These are phyloP conservation scores for Pythium volutum DNA, from an alignment of 352 stramenopile species.

Conservation along the genomic window DNA sequence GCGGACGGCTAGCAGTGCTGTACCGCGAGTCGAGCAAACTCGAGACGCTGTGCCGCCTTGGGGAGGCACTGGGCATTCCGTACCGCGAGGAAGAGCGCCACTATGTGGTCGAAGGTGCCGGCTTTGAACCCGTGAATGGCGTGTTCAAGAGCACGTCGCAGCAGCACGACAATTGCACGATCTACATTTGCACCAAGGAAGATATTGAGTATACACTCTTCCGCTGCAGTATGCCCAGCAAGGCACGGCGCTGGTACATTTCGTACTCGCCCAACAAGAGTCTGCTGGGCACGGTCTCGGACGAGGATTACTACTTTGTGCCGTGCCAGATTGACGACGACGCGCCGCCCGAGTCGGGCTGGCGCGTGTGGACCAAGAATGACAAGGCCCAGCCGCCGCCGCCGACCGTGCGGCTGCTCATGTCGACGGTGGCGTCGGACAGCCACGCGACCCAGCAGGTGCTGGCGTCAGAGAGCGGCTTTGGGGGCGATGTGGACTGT, in stretches of 20 bases:
- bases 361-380: slow-evolving; percentile 88
- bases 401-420: slow-evolving; percentile 65
- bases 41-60: slow-evolving; percentile 62
- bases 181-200: slow-evolving; percentile 63
- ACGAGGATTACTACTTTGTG: slow-evolving; percentile 89
- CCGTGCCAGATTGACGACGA: slow-evolving; percentile 81
- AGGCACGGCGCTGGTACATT: slow-evolving; percentile 98
- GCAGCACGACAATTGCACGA: slow-evolving; percentile 70
- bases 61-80: slow-evolving; percentile 55
- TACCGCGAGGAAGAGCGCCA: slow-evolving; percentile 74
- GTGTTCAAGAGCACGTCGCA: slow-evolving; percentile 87
- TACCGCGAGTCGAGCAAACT: slow-evolving; percentile 72
- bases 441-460: slow-evolving; percentile 11
- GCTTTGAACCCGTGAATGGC: slow-evolving; percentile 92
- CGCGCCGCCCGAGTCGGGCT: slow-evolving; percentile 66
- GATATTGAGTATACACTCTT: slow-evolving; percentile 93
- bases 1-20: slow-evolving; percentile 58
- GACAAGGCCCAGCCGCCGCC: slow-evolving; percentile 61
- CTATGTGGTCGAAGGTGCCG: slow-evolving; percentile 90
- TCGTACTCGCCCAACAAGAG: slow-evolving; percentile 92
- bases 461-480: slow-evolving; percentile 16
- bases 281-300: slow-evolving; percentile 77
- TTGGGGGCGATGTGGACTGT: slow-evolving; percentile 28
- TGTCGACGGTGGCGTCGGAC: slow-evolving; percentile 44
- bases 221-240: slow-evolving; percentile 97